phyloP scores from a whole-genome alignment of 2,329 filamentous ascomycete genomes.

The Penicillium hordei region DNA sequence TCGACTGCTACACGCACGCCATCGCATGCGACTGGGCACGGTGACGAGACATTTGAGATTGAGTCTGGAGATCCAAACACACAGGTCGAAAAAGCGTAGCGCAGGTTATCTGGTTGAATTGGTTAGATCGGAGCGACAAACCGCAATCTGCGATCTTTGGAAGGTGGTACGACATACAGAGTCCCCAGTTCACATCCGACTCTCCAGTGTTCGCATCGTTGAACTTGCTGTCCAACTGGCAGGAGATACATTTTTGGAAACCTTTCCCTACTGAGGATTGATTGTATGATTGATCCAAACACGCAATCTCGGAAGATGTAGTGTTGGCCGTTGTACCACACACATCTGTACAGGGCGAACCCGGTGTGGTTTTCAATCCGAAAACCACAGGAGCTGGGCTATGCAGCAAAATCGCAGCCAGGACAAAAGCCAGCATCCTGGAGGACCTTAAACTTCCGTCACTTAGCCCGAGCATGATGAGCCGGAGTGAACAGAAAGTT shows the following conservation, averaged over 20 bases:
- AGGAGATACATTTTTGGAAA: slow-evolving; percentile 45
- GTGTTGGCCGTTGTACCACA: slow-evolving; percentile 40
- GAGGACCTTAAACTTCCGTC: slow-evolving; percentile 13
- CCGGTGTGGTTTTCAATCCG: slow-evolving; percentile 33
- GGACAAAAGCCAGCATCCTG: slow-evolving; percentile 18
- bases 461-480: slow-evolving; percentile 25
- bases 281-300: slow-evolving; percentile 41
- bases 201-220: slow-evolving; percentile 35
- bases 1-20: slow-evolving; percentile 34
- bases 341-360: slow-evolving; percentile 41
- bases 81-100: slow-evolving; percentile 46
- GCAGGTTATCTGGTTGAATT: slow-evolving; percentile 43
- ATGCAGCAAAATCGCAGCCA: slow-evolving; percentile 18
- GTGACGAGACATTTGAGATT: slow-evolving; percentile 42
- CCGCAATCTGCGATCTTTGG: background rate
- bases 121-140: background rate
- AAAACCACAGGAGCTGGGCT: slow-evolving; percentile 24
- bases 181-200: slow-evolving; percentile 47
- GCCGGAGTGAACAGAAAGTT: slow-evolving; percentile 7
- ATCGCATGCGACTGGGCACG: slow-evolving; percentile 47
- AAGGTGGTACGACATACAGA: slow-evolving; percentile 39
- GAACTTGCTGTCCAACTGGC: slow-evolving; percentile 43
- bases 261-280: slow-evolving; percentile 33
- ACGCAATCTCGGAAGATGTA: slow-evolving; percentile 44
- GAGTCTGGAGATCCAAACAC: slow-evolving; percentile 44